phyloP scores from a whole-genome alignment of 352 stramenopile genomes.

The Phytophthora sp. region DNA sequence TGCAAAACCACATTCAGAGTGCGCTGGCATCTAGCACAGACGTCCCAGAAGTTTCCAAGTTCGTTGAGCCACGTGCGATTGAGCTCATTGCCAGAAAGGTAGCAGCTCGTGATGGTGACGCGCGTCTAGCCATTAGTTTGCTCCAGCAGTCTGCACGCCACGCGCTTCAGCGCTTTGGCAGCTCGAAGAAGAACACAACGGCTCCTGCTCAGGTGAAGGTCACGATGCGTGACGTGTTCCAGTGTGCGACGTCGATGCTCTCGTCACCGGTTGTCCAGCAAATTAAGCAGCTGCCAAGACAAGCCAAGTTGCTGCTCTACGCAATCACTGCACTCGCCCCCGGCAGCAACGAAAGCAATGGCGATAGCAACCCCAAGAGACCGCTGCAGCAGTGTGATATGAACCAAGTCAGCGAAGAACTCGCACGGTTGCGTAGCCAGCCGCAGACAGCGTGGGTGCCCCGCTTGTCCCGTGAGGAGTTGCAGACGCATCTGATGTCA shows the following conservation, averaged over 20 bases:
- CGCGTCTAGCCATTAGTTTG: constrained; percentile 61
- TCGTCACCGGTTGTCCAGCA: constrained; percentile 51
- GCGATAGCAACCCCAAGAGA: constrained; percentile 13
- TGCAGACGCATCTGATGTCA: constrained; percentile 64
- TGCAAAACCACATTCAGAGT: constrained; percentile 46
- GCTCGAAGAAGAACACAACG: neutral
- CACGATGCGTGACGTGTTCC: constrained; percentile 53
- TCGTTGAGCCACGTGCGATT: constrained; percentile 56
- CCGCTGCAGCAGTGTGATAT: constrained; percentile 40
- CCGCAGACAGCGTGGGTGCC: constrained; percentile 63
- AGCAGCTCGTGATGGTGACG: constrained; percentile 69
- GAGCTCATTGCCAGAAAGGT: constrained; percentile 76
- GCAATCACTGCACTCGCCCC: constrained; percentile 63
- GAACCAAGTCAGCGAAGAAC: constrained; percentile 53
- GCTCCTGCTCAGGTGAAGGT: constrained; percentile 22
- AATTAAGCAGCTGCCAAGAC: constrained; percentile 64
- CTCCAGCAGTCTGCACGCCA: constrained; percentile 64
- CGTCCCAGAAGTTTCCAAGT: neutral
- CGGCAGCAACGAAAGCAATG: constrained; percentile 29
- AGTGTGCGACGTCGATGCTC: constrained; percentile 53
- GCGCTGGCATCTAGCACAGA: constrained; percentile 2
- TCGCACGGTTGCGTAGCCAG: constrained; percentile 44
- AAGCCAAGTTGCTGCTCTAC: constrained; percentile 73
- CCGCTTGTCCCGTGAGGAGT: constrained; percentile 59
- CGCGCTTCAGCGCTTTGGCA: constrained; percentile 34